Percentiles rank a stretch among this genome's conserved stretches.
Conservation (phyloP, 2,329 filamentous ascomycete species). For the Xylaria sp. region DNA sequence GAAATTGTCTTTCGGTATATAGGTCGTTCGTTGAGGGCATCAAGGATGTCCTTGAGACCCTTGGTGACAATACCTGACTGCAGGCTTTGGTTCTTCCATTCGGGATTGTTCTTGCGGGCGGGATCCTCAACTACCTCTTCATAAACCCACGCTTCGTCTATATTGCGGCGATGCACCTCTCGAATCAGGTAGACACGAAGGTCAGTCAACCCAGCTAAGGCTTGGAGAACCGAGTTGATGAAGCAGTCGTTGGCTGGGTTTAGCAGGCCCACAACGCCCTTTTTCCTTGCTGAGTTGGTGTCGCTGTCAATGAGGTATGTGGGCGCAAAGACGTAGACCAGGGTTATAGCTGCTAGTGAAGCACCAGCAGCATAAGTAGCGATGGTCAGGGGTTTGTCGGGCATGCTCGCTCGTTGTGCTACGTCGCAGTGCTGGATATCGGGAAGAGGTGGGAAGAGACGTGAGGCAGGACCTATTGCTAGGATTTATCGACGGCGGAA, state of each 20-base stretch:
- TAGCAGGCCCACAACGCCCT: conserved; percentile 83
- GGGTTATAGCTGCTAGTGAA: conserved; percentile 89
- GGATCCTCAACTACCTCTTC: conserved; percentile 60
- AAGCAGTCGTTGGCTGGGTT: conserved; percentile 97
- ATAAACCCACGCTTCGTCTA: conserved; percentile 82
- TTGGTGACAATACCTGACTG: conserved; percentile 84
- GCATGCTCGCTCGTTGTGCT: conserved; percentile 63
- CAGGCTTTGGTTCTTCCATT: conserved; percentile 69
- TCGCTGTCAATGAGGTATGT: conserved; percentile 94
- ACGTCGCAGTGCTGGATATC: background rate
- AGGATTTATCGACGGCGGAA: background rate
- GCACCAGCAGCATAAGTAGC: conserved; percentile 95
- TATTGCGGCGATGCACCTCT: conserved; percentile 81
- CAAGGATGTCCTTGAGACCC: conserved; percentile 90
- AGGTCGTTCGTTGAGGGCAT: conserved; percentile 89
- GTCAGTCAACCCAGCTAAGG: conserved; percentile 86
- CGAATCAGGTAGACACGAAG: conserved; percentile 90
- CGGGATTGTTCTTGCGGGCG: conserved; percentile 44
- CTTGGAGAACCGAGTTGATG: conserved; percentile 96
- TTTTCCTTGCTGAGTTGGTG: conserved; percentile 71
- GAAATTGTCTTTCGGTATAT: conserved; percentile 94
- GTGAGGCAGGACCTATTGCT: background rate
- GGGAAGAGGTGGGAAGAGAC: background rate
- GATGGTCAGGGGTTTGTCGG: conserved; percentile 80
- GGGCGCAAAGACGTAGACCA: conserved; percentile 98